Evolutionary conservation across 768 basidiomycete genomes (phyloP).

Genomic region (Lactifluus hygrophoroides): DNA sequence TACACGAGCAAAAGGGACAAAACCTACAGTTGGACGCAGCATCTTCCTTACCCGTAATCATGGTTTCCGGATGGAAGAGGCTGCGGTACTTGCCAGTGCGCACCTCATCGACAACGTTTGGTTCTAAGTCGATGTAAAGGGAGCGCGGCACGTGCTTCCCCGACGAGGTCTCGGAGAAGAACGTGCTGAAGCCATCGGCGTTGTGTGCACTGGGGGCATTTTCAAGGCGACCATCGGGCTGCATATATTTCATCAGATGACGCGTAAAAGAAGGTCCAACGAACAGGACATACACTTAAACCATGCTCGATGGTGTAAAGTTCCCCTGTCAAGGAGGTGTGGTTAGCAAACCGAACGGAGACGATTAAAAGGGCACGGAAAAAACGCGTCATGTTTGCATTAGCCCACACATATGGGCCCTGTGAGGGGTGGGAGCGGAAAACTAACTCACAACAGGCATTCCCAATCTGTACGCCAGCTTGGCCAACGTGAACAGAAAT

Average conservation of each 20-base stretch:
- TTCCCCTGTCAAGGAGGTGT: slow-evolving; percentile 58
- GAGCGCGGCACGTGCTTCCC: no score
- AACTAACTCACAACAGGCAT: slow-evolving; percentile 92
- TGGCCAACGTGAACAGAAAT: slow-evolving; percentile 98
- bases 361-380: neutral
- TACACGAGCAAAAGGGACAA: neutral
- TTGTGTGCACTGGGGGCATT: slow-evolving; percentile 66
- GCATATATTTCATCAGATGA: slow-evolving; percentile 22
- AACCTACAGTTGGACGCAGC: slow-evolving; percentile 95
- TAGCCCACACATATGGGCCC: neutral
- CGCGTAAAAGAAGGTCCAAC: slow-evolving; percentile 6
- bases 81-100: slow-evolving; percentile 91
- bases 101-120: slow-evolving; percentile 97
- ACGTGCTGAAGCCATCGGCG: slow-evolving; percentile 95
- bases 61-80: slow-evolving; percentile 98
- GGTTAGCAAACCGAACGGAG: neutral
- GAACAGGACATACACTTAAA: slow-evolving; percentile 66
- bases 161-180: slow-evolving; percentile 96
- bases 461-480: no score
- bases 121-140: slow-evolving; percentile 96
- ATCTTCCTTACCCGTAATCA: slow-evolving; percentile 98
- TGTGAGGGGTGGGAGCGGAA: slow-evolving; percentile 12
- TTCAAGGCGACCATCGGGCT: slow-evolving; percentile 92
- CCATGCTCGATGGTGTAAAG: slow-evolving; percentile 99
- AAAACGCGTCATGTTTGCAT: slow-evolving; percentile 19